Evolutionary conservation across 192 early-diverging fungal species (phyloP).

Genomic region (Ramicandelaber brevisporus): DNA sequence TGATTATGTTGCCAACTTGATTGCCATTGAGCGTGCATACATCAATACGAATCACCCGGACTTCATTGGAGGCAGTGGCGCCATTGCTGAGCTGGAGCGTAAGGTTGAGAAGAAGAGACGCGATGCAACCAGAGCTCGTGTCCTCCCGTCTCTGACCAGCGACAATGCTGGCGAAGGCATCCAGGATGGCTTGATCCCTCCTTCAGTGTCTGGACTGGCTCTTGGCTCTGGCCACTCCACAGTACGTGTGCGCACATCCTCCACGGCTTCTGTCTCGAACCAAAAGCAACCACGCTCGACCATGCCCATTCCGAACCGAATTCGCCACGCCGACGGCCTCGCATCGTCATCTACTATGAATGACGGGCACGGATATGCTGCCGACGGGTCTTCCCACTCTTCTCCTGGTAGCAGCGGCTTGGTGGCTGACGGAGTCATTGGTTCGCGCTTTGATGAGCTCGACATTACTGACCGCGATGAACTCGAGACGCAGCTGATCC

Average conservation of each 20-base stretch:
- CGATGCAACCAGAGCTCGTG: conserved; percentile 8
- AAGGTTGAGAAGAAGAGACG: conserved; percentile 33
- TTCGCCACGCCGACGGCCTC: conserved; percentile 10
- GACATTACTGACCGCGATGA: conserved; percentile 33
- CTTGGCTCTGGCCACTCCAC: conserved; percentile 6
- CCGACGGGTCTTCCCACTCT: conserved; percentile 13
- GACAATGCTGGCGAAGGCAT: conserved; percentile 8
- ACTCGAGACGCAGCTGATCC: conserved; percentile 51
- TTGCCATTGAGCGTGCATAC: conserved; percentile 56
- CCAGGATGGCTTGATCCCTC: conserved; percentile 14
- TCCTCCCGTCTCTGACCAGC: conserved; percentile 9
- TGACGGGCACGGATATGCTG: conserved; percentile 4
- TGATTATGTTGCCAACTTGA: conserved; percentile 49
- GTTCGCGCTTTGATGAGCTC: conserved; percentile 5
- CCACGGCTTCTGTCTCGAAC: not conserved
- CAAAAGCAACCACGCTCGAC: conserved; percentile 15
- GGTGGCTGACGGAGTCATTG: conserved; percentile 10
- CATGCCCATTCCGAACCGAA: conserved; percentile 15
- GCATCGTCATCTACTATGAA: conserved; percentile 4
- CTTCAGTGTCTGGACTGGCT: conserved; percentile 10
- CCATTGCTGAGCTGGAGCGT: conserved; percentile 42
- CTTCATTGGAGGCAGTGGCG: conserved; percentile 51
- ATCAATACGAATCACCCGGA: conserved; percentile 73
- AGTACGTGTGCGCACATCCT: conserved; percentile 11
- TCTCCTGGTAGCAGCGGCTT: conserved; percentile 14